phyloP scores from a whole-genome alignment of 208 protist species.

The Wallacemonas sp. region DNA sequence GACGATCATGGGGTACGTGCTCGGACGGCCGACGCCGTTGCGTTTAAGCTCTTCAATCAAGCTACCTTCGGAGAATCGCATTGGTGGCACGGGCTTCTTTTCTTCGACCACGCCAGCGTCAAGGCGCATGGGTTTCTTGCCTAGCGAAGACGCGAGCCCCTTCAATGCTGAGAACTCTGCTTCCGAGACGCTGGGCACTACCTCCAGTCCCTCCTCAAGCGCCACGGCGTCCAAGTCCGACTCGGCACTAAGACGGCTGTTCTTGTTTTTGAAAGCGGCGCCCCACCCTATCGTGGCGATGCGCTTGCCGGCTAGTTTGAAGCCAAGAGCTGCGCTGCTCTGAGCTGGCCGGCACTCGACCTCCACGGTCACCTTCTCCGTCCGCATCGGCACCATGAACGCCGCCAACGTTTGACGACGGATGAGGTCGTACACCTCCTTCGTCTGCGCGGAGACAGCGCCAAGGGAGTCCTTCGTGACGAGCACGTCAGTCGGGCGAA shows the following conservation, averaged over 20 bases:
- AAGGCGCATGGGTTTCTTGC: conserved; percentile 24
- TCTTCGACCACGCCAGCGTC: conserved; percentile 43
- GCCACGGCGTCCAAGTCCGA: conserved; percentile 49
- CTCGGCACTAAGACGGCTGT: conserved; percentile 7
- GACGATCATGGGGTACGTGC: conserved; percentile 91
- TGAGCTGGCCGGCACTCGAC: conserved; percentile 49
- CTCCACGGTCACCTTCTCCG: conserved; percentile 49
- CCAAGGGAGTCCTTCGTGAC: conserved; percentile 58
- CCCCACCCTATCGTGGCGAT: conserved; percentile 72
- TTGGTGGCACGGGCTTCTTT: conserved; percentile 54
- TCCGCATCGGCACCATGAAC: conserved; percentile 83
- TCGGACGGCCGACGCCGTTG: conserved; percentile 85
- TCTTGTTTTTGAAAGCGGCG: conserved; percentile 58
- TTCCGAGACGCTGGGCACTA: conserved; percentile 68
- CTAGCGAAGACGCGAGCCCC: conserved; percentile 28
- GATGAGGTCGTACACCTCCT: conserved; percentile 82
- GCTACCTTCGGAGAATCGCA: conserved; percentile 77
- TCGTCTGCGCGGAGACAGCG: conserved; percentile 45
- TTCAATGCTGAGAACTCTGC: conserved; percentile 77
- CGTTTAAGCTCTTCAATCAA: conserved; percentile 88
- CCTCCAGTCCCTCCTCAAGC: conserved; percentile 47
- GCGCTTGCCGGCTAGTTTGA: conserved; percentile 77
- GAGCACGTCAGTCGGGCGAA: conserved; percentile 85
- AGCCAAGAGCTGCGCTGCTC: conserved; percentile 38
- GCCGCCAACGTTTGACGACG: conserved; percentile 75